Base-by-base conservation (phyloP, 257 asterid species). In the Gentiana dahurica region DNA sequence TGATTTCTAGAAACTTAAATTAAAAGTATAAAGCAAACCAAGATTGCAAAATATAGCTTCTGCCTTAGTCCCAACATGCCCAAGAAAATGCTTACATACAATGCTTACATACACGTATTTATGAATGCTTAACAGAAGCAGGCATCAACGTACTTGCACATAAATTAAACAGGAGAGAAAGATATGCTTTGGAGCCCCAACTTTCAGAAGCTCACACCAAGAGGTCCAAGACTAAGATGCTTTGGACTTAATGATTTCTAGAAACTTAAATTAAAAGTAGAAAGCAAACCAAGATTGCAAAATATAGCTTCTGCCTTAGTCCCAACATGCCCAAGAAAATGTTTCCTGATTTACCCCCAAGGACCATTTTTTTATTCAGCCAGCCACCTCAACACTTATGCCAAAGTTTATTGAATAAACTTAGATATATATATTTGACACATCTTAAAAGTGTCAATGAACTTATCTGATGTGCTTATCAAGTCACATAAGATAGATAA, bases 11-110 rank as follows among this genome's bases (percentile, higher is more conserved):
- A 24, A 24, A 8, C 24, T 24, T 24, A 24, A 24, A 24, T 24
- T 24, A 24, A 24, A 34, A 54, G 46, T 53, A 53, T 1, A 53
- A n/a, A 1, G 10, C n/a, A 9, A 9, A 37, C 33, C 34, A 32
- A 32, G 39, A 32, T 4, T 0, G 9, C 1, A 11, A 34, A 33
- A 33, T 3, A 12, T 54, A 44, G 6, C 12, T 36, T 24, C 24
- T 24, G 24, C 24, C 24, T 24, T 52, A 32, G 13, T 37, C 65
- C 84, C 97, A 93, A 24, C 24, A 24, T 24, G 24, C 24, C 24
- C 24, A 15, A 15, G 24, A 45, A 15, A n/a, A 15, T 15, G 24
- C 24, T 15, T 15, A 15, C 24, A 15, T 15, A 15, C 24, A 15
- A 15, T 15, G 24, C 24, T 15, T 15, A 15, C 24, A 15, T 15